Evolutionary conservation across 305 asterid species (phyloP), one percentile per base, ranked within the genome.

Genomic region (Solanum aculeatissimum): DNA sequence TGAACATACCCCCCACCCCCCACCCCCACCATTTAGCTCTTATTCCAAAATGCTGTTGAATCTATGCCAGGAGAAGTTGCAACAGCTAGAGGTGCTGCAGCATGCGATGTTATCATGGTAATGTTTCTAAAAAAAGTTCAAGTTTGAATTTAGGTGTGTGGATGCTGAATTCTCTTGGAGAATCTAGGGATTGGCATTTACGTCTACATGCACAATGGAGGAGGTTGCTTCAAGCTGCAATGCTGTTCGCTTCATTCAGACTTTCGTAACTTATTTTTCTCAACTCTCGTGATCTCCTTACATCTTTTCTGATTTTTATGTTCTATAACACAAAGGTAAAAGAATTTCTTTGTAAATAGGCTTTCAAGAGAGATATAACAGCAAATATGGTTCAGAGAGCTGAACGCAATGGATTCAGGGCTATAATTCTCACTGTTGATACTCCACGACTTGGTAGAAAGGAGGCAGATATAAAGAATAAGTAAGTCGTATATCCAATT

Each of bases 391-490:
- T 90, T 81, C 88, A 85, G 84, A 90, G 94, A 85, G 97, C 98
- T 70, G 98, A 92, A 89, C 89, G 90, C 80, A 92, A 86, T 86
- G 95, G 95, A 51, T 94, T 88, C 88, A 93, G 89, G 88, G 98
- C 94, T 65, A 85, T 94, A 72, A 65, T 92, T 62, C 91, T 94
- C 15, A 93, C 97, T 32, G 95, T 77, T 71, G 97, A 93, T 89
- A 81, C 90, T 80, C 97, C 98, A 32, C 89, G 91, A 29, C 92
- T 89, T 16, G 98, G 95, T 9, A 90, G 97, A 83, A 92, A 60
- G 57, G 96, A 93, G 88, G 92, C 93, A n/a, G 97, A 91, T 84
- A 92, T 91, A 40, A 93, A 89, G 89, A 93, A 93, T 91, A 94
- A 86, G 97, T 92, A 63, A 86, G 11, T 43, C 74, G 53, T 72